These are phyloP conservation scores for Bodo saltans DNA, from an alignment of 78 protist genomes.

Conservation along the genomic window DNA sequence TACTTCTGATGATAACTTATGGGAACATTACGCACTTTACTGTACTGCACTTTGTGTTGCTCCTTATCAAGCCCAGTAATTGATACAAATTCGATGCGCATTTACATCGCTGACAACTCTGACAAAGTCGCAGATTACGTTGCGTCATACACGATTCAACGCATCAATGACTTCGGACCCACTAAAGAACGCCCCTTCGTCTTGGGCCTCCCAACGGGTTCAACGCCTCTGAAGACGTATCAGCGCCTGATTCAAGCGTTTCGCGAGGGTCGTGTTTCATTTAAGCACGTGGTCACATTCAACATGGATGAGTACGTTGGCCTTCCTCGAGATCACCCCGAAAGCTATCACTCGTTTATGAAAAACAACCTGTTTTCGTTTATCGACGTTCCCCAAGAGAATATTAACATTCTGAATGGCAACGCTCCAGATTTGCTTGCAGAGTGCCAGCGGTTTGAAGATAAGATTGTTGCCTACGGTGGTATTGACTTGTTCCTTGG, in stretches of 20 bases:
- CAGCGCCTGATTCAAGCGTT: conserved; percentile 49
- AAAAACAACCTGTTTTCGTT: conserved; percentile 63
- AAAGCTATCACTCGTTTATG: conserved; percentile 84
- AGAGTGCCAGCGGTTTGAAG: conserved; percentile 65
- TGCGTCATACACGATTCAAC: background rate
- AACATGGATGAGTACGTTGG: conserved; percentile 88
- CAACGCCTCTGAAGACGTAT: conserved; percentile 53
- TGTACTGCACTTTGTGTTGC: too few relatives aligned
- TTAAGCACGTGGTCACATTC: conserved; percentile 66
- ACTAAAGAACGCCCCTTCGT: conserved; percentile 14
- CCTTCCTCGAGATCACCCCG: conserved; percentile 20
- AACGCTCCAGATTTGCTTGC: conserved; percentile 42
- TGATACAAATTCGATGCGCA: background rate
- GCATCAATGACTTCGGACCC: conserved; percentile 20
- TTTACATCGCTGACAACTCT: background rate
- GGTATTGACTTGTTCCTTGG: conserved; percentile 79
- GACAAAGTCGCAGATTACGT: background rate
- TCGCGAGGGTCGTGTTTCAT: conserved; percentile 55
- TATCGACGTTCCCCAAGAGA: conserved; percentile 65
- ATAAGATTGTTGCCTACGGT: conserved; percentile 45
- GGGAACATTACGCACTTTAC: too few relatives aligned
- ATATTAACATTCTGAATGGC: conserved; percentile 72
- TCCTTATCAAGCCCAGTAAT: too few relatives aligned
- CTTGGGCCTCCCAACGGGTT: conserved; percentile 37
- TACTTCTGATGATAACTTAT: too few relatives aligned